These are phyloP conservation scores for Zoysia matrella DNA, from an alignment of 202 grass and related monocot genomes.

Conservation along the genomic window DNA sequence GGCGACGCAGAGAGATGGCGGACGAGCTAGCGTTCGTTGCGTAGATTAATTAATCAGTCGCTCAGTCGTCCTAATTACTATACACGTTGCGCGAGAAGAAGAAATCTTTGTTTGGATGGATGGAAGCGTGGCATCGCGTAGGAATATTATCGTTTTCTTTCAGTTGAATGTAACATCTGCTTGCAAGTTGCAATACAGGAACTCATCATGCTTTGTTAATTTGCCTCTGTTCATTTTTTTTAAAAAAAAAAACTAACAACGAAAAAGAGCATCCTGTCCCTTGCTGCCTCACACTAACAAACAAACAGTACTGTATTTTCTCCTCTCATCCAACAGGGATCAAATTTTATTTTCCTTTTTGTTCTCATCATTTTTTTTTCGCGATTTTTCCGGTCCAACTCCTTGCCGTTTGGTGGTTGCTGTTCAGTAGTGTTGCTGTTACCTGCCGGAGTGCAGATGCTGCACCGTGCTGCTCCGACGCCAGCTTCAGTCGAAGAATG, in stretches of 20 bases:
- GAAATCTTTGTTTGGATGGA: conserved; percentile 1
- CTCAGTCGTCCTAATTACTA: background rate
- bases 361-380: too few species aligned
- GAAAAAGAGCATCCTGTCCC: too few species aligned
- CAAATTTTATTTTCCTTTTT: too few species aligned
- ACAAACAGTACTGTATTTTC: too few species aligned
- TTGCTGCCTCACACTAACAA: too few species aligned
- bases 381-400: conserved; percentile 1
- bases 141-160: background rate
- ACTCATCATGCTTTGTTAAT: background rate
- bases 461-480: background rate
- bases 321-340: too few species aligned
- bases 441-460: background rate
- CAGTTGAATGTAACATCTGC: background rate
- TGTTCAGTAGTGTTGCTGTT: too few species aligned
- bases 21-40: too few species aligned
- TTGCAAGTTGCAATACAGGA: background rate
- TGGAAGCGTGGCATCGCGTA: background rate
- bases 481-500: background rate
- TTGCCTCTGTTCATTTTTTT: too few species aligned
- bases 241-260: too few species aligned
- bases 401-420: background rate
- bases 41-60: background rate
- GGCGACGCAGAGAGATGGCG: background rate
- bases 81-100: background rate